Percentiles rank a stretch among this genome's conserved stretches.
phyloP scores from a whole-genome alignment of 2,329 filamentous ascomycete species.

The Niveomyces coronatus region DNA sequence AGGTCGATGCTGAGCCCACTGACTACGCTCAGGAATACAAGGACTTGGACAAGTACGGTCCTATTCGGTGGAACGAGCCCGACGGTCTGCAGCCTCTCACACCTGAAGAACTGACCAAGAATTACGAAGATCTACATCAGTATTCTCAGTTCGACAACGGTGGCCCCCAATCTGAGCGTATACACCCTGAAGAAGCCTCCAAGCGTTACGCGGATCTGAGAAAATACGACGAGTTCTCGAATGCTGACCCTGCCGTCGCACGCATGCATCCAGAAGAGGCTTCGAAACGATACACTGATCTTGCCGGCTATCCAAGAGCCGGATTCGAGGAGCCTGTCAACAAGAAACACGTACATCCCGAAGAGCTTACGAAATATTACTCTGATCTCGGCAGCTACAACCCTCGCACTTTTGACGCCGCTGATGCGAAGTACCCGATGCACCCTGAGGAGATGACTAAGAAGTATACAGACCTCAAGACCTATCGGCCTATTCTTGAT shows the following conservation, averaged over 20 bases:
- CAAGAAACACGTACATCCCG: constrained; percentile 23
- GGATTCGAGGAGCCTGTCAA: constrained; percentile 20
- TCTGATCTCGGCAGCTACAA: constrained; percentile 32
- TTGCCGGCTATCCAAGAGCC: constrained; percentile 20
- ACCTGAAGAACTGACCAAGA: constrained; percentile 24
- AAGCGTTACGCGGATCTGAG: constrained; percentile 27
- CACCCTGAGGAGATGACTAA: constrained; percentile 22
- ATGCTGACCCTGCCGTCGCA: constrained; percentile 15
- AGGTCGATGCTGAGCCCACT: constrained; percentile 21
- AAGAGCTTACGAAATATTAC: constrained; percentile 29
- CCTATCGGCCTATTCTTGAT: constrained; percentile 18
- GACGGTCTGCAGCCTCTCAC: constrained; percentile 27
- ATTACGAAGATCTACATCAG: constrained; percentile 28
- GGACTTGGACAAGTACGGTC: constrained; percentile 31
- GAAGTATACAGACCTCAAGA: constrained; percentile 17
- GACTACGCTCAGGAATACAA: constrained; percentile 25
- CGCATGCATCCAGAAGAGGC: constrained; percentile 20
- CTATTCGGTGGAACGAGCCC: constrained; percentile 27
- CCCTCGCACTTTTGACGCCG: constrained; percentile 19
- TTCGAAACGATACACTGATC: constrained; percentile 25
- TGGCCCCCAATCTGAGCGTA: constrained; percentile 13
- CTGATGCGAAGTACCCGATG: constrained; percentile 16
- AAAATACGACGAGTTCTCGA: constrained; percentile 21
- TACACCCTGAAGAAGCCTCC: constrained; percentile 22
- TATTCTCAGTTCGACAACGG: constrained; percentile 19